Evolutionary conservation across 108 stramenopile genomes (phyloP).

Genomic region (Skeletonema grethae): DNA sequence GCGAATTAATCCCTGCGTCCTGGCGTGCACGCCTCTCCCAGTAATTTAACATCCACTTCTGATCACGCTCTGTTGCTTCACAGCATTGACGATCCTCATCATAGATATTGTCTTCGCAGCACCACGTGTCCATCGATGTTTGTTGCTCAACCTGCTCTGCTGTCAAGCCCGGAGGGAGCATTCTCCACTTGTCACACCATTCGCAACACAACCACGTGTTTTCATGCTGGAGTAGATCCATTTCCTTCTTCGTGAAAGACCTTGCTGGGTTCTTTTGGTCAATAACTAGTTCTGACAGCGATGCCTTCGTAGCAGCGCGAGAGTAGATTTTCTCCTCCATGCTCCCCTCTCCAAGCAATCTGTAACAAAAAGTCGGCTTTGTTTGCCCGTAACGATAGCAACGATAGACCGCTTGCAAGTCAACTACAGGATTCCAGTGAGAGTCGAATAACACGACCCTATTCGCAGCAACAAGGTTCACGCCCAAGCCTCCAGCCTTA

Average conservation of each 20-base stretch:
- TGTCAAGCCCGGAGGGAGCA: constrained; percentile 26
- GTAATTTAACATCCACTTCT: constrained; percentile 4
- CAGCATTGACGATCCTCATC: constrained; percentile 7
- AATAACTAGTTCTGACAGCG: constrained; percentile 62
- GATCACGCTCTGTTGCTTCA: constrained; percentile 8
- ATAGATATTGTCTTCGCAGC: constrained; percentile 39
- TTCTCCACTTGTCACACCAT: constrained; percentile 62
- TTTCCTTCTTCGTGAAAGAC: constrained; percentile 56
- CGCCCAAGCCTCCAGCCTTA: constrained; percentile 36
- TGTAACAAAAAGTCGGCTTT: constrained; percentile 68
- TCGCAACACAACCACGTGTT: constrained; percentile 61
- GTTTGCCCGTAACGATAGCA: constrained; percentile 76
- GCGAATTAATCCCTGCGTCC: constrained; percentile 2
- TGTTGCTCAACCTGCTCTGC: constrained; percentile 14
- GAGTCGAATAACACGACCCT: constrained; percentile 68
- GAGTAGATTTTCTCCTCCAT: constrained; percentile 84
- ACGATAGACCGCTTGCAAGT: constrained; percentile 63
- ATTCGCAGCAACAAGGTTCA: constrained; percentile 55
- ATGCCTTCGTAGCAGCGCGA: constrained; percentile 63
- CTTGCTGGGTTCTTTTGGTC: constrained; percentile 63
- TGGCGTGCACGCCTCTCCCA: constrained; percentile 9
- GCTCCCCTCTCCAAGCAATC: constrained; percentile 74
- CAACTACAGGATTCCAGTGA: constrained; percentile 71
- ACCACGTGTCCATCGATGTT: constrained; percentile 37
- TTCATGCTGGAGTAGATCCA: constrained; percentile 51